Percentiles rank a stretch among this genome's conserved stretches.
These are phyloP conservation scores for Lachancea mirantina DNA, from an alignment of 805 yeast species.

Conservation along the genomic window DNA sequence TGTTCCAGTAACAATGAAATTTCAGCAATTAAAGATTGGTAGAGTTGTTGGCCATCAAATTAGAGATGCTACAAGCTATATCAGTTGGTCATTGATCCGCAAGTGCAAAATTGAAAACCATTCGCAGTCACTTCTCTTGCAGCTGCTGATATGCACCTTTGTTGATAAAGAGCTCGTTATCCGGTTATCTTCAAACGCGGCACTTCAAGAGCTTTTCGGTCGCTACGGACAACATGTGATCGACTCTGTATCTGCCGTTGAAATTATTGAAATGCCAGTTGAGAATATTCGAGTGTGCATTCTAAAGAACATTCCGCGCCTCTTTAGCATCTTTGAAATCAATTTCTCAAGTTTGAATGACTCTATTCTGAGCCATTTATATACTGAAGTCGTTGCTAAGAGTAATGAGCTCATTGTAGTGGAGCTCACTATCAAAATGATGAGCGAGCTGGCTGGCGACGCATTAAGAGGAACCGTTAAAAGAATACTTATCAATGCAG, in stretches of 20 bases:
- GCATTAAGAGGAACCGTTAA: not conserved
- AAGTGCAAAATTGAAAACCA: slow-evolving; percentile 1
- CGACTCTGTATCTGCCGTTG: slow-evolving; percentile 32
- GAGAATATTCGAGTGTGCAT: slow-evolving; percentile 40
- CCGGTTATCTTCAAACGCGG: slow-evolving; percentile 79
- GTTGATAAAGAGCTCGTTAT: slow-evolving; percentile 71
- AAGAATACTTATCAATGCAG: not conserved
- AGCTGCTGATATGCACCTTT: slow-evolving; percentile 45
- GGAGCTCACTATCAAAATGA: too few species aligned
- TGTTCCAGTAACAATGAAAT: slow-evolving; percentile 41
- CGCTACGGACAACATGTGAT: slow-evolving; percentile 38
- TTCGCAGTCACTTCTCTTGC: slow-evolving; percentile 23
- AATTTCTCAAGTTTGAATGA: too few species aligned
- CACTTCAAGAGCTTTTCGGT: slow-evolving; percentile 79
- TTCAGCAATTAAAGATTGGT: slow-evolving; percentile 50
- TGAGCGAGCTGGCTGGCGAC: not conserved
- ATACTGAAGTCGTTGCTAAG: too few species aligned
- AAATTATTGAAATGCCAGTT: slow-evolving; percentile 54
- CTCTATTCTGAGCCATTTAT: too few species aligned
- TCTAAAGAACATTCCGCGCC: slow-evolving; percentile 28
- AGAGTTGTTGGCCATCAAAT: slow-evolving; percentile 57
- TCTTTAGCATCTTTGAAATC: slow-evolving; percentile 20
- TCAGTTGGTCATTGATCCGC: slow-evolving; percentile 70
- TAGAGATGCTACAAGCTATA: slow-evolving; percentile 79
- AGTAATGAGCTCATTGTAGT: too few species aligned